Base-by-base conservation (phyloP, 176 grass and related monocot species). In the Tillandsia fasciculata region DNA sequence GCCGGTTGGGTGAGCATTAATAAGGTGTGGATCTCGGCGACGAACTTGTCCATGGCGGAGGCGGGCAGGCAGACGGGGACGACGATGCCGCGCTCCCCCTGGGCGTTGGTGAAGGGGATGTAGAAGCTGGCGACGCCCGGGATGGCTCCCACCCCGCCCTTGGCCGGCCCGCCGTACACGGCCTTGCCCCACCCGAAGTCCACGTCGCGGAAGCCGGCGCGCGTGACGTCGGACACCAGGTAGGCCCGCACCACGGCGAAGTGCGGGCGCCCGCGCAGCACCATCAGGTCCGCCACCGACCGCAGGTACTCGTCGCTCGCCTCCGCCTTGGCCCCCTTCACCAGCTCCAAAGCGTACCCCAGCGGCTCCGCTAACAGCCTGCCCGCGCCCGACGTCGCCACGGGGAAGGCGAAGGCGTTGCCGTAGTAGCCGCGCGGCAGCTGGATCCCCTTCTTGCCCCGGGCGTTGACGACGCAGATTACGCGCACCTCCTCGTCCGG, bases 131-230 rank as follows among this genome's bases (percentile, higher is more conserved):
- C 81, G 10, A 91, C 67, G 9, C 92, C 86, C 3, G 92, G 86
- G 47, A 89, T 85, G 75, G 86, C 79, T 49, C 83, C 86, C 10
- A 87, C 83, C 2, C 80, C 81, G 24, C 86, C 88, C 74, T 87
- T 87, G 2, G 88, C 86, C 1, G 83, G 85, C 0, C 92, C 92
- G 1, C 86, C 88, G 69, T 96, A 92, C 50, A 63, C 73, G 1
- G 92, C 70, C 77, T 67, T 83, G 8, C 88, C 92, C 92, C 92
- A 96, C 10, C 92, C 86, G 58, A 96, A 96, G 84, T 96, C 88
- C 1, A 96, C 70, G 65, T 96, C 81, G 10, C 72, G 53, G 53
- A 89, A 89, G 7, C 86, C 86, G n/a, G 76, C 86, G 65, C 80
- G 79, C 18, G 83, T 82, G 52, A 89, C 70, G 77, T 96, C 92